Percentiles rank a stretch among this genome's conserved stretches.
Conservation (phyloP, 208 protist genomes). For the Crithidia expoeki region DNA sequence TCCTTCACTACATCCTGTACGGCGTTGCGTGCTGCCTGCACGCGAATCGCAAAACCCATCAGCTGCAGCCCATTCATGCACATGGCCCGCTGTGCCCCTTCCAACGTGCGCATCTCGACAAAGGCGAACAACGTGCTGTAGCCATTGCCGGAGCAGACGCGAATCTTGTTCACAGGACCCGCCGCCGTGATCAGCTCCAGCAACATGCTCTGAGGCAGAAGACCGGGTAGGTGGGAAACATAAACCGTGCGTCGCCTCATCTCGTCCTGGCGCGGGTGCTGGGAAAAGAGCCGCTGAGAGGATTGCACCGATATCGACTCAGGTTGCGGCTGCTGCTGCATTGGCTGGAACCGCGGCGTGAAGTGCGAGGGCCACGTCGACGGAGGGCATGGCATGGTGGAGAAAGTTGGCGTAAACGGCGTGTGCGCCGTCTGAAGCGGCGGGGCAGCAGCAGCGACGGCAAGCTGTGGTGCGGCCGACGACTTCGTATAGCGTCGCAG, state of each 20-base stretch:
- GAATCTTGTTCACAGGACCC: slow-evolving; percentile 79
- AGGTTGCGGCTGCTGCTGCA: not conserved
- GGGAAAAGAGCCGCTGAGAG: slow-evolving; percentile 1
- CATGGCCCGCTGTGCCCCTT: slow-evolving; percentile 52
- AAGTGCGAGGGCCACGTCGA: not conserved
- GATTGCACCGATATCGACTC: not conserved
- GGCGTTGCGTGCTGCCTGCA: slow-evolving; percentile 75
- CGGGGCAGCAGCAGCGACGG: not conserved
- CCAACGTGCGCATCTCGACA: slow-evolving; percentile 78
- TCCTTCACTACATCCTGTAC: slow-evolving; percentile 77
- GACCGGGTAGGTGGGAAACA: slow-evolving; percentile 70
- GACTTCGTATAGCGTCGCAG: slow-evolving; percentile 58
- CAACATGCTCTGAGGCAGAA: slow-evolving; percentile 61
- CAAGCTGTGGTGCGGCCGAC: slow-evolving; percentile 26
- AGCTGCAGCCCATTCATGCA: slow-evolving; percentile 64
- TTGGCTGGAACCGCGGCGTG: not conserved
- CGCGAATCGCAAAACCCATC: slow-evolving; percentile 63
- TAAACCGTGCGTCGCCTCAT: slow-evolving; percentile 75
- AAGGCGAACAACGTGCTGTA: slow-evolving; percentile 83
- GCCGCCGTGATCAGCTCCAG: slow-evolving; percentile 58
- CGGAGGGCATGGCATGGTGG: slow-evolving; percentile 15
- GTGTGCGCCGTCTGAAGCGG: not conserved
- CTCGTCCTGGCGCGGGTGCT: slow-evolving; percentile 33
- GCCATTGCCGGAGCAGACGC: slow-evolving; percentile 66
- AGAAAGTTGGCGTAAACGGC: slow-evolving; percentile 14